Evolutionary conservation across 2,329 filamentous ascomycete genomes (phyloP).

Genomic region (Polytolypa hystricis): DNA sequence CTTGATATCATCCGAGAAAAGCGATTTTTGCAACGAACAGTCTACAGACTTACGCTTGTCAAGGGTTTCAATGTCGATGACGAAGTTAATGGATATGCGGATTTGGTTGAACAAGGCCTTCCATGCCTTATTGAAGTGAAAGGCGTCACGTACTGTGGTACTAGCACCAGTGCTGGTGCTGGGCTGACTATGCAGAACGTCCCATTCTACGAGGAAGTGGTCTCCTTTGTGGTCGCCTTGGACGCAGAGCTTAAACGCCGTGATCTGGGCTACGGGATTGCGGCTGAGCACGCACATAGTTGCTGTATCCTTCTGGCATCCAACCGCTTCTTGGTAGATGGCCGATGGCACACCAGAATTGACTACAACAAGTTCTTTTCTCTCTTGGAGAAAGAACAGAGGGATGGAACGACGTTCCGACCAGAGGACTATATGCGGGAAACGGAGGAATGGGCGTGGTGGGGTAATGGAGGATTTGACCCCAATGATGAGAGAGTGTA

Average conservation of each 20-base stretch:
- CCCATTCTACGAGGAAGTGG: slow-evolving; percentile 86
- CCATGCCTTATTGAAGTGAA: slow-evolving; percentile 94
- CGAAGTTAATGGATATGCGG: slow-evolving; percentile 80
- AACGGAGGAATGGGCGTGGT: slow-evolving; percentile 88
- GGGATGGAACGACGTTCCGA: slow-evolving; percentile 54
- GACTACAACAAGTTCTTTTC: slow-evolving; percentile 85
- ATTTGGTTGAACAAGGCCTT: slow-evolving; percentile 72
- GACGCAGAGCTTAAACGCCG: slow-evolving; percentile 56
- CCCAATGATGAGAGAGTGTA: slow-evolving; percentile 79
- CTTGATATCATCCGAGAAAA: slow-evolving; percentile 79
- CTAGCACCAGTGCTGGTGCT: slow-evolving; percentile 68
- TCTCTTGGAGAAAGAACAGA: slow-evolving; percentile 54
- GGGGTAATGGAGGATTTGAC: slow-evolving; percentile 91
- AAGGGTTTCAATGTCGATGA: slow-evolving; percentile 98
- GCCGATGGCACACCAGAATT: slow-evolving; percentile 83
- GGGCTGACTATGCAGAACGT: slow-evolving; percentile 96
- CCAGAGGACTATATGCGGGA: slow-evolving; percentile 87
- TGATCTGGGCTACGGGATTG: slow-evolving; percentile 77
- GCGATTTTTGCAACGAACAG: slow-evolving; percentile 76
- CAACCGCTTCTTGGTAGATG: slow-evolving; percentile 63
- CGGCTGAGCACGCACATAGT: slow-evolving; percentile 87
- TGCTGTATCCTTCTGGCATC: slow-evolving; percentile 85
- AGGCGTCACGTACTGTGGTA: slow-evolving; percentile 94
- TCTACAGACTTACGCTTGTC: slow-evolving; percentile 88
- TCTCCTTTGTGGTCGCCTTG: slow-evolving; percentile 67